These are phyloP conservation scores for Theobroma cacao DNA, from an alignment of 345 rosid genomes.

Conservation along the genomic window DNA sequence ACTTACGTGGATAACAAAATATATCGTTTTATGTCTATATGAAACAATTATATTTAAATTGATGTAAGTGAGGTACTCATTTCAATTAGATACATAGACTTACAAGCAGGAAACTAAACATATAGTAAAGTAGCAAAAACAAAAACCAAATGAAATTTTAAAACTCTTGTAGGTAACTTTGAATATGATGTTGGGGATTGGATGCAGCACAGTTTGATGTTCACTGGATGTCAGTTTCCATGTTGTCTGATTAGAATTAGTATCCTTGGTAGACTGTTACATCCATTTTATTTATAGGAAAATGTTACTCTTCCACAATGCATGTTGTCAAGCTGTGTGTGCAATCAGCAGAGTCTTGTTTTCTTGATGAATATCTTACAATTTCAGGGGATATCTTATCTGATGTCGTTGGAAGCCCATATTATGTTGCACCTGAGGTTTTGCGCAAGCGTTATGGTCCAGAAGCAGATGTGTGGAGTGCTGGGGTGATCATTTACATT, in stretches of 20 bases:
- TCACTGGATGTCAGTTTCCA: not conserved
- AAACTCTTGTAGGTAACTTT: not conserved
- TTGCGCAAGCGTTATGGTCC: constrained; percentile 64
- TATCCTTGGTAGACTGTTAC: not conserved
- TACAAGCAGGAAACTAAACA: not conserved
- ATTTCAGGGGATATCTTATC: constrained; percentile 60
- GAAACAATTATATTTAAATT: not conserved
- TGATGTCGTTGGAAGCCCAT: constrained; percentile 95
- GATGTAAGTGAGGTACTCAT: not conserved
- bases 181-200: not conserved
- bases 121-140: not conserved
- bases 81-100: not conserved
- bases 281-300: not conserved
- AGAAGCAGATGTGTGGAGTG: constrained; percentile 94
- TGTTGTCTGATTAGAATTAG: not conserved
- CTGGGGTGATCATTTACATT: constrained; percentile 86
- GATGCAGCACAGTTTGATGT: not conserved
- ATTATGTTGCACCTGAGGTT: constrained; percentile 90
- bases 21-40: too few relatives aligned
- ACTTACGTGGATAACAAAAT: not conserved
- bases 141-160: not conserved
- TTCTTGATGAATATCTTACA: not conserved
- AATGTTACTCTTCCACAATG: not conserved
- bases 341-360: constrained; percentile 10
- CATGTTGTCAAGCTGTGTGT: not conserved